Percentiles rank a stretch among this genome's conserved stretches.
These are phyloP conservation scores for Vachellia pachyceras DNA, from an alignment of 306 rosid species.

Conservation along the genomic window DNA sequence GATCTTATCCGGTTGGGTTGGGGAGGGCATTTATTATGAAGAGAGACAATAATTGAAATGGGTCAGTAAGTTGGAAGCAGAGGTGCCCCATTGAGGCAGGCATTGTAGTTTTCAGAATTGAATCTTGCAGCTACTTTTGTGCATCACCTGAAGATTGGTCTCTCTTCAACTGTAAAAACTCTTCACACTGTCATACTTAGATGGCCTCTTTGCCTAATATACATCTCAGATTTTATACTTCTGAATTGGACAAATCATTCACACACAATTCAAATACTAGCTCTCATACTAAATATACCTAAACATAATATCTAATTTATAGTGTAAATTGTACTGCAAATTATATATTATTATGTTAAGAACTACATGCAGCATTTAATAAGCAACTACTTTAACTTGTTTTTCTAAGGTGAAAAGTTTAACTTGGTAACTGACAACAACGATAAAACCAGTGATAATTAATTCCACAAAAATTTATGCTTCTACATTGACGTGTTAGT, in stretches of 20 bases:
- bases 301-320: no score
- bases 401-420: background rate
- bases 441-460: no score
- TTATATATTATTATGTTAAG: no score
- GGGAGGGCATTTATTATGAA: background rate
- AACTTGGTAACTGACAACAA: no score
- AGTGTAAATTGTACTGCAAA: no score
- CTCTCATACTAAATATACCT: no score
- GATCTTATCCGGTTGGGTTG: background rate
- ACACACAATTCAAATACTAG: background rate
- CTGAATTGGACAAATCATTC: background rate
- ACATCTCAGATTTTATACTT: background rate
- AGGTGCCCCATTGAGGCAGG: conserved; percentile 25
- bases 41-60: conserved; percentile 1
- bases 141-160: background rate
- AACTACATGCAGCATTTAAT: no score
- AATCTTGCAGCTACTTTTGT: conserved; percentile 37
- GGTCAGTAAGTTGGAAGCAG: conserved; percentile 17
- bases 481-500: no score
- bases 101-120: conserved; percentile 40
- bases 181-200: background rate
- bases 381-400: no score
- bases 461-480: no score
- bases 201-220: background rate
- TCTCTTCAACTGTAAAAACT: background rate